A percentile compares a stretch with the other conserved stretches of the same genome.
These are phyloP conservation scores for Pseudogymnoascus sp. DNA, from an alignment of 2,329 filamentous ascomycete species.

Conservation along the genomic window DNA sequence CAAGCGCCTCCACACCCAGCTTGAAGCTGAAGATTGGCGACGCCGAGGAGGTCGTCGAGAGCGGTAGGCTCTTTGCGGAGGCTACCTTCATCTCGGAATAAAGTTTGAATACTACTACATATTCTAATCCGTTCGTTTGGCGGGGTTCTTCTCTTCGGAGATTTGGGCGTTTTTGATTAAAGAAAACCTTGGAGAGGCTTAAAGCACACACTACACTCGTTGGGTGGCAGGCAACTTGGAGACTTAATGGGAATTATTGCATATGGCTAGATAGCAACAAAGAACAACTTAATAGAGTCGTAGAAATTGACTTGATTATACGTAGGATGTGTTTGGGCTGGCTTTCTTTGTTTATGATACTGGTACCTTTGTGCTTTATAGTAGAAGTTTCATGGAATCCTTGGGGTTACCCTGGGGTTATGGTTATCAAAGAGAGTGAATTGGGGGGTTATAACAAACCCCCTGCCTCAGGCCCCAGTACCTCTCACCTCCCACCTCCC, in stretches of 20 bases:
- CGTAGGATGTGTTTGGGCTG: background rate
- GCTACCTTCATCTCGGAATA: slow-evolving; percentile 83
- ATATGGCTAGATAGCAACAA: background rate
- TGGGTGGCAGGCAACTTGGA: background rate
- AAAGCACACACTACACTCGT: background rate
- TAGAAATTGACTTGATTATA: slow-evolving; percentile 1
- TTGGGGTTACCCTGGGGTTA: too few species aligned
- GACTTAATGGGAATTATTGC: background rate
- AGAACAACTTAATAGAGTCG: background rate
- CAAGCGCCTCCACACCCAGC: slow-evolving; percentile 52
- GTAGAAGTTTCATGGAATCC: too few species aligned
- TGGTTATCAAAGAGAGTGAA: too few species aligned
- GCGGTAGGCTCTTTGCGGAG: slow-evolving; percentile 75
- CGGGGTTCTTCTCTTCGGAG: background rate
- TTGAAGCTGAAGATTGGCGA: slow-evolving; percentile 83
- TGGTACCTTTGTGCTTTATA: too few species aligned
- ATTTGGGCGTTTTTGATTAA: background rate
- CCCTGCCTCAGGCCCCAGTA: too few species aligned
- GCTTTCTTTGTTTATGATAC: background rate
- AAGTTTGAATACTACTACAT: background rate
- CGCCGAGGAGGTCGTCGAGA: slow-evolving; percentile 60
- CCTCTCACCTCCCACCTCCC: too few species aligned
- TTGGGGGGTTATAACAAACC: too few species aligned
- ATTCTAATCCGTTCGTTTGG: background rate
- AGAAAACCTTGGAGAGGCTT: too few species aligned